Evolutionary conservation across 2,329 filamentous ascomycete species (phyloP).

Genomic region (Aspergillus aculeatus): DNA sequence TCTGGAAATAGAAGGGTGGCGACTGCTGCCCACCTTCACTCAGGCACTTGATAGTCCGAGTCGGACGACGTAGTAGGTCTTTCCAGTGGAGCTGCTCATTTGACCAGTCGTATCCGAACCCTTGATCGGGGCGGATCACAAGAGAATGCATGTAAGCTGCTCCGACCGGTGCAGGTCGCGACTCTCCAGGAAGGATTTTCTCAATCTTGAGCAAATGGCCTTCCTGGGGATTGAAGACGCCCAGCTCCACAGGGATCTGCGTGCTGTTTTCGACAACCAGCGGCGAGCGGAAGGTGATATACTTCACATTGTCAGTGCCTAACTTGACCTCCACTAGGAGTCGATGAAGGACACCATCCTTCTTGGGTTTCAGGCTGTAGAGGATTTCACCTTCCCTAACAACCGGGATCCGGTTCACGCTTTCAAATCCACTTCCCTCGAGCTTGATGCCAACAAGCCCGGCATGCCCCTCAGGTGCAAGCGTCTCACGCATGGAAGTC

Average conservation of each 20-base stretch:
- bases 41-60: constrained; percentile 81
- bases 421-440: constrained; percentile 91
- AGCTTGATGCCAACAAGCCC: constrained; percentile 79
- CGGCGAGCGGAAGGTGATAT: constrained; percentile 91
- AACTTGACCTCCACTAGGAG: constrained; percentile 88
- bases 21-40: constrained; percentile 75
- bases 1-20: constrained; percentile 92
- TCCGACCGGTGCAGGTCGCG: constrained; percentile 84
- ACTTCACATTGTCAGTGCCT: constrained; percentile 95
- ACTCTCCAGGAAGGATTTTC: constrained; percentile 90
- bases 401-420: constrained; percentile 80
- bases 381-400: constrained; percentile 92
- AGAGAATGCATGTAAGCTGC: constrained; percentile 87
- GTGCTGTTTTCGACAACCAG: constrained; percentile 93
- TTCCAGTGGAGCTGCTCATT: constrained; percentile 88
- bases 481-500: constrained; percentile 90
- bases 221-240: constrained; percentile 82
- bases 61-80: constrained; percentile 80
- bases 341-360: constrained; percentile 80
- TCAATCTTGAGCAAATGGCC: constrained; percentile 95
- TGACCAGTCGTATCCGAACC: constrained; percentile 96
- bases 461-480: constrained; percentile 77
- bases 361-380: constrained; percentile 84
- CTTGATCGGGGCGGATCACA: constrained; percentile 85
- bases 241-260: constrained; percentile 91